Evolutionary conservation across 2,329 filamentous ascomycete genomes (phyloP).

Genomic region (Penicillium sp.): DNA sequence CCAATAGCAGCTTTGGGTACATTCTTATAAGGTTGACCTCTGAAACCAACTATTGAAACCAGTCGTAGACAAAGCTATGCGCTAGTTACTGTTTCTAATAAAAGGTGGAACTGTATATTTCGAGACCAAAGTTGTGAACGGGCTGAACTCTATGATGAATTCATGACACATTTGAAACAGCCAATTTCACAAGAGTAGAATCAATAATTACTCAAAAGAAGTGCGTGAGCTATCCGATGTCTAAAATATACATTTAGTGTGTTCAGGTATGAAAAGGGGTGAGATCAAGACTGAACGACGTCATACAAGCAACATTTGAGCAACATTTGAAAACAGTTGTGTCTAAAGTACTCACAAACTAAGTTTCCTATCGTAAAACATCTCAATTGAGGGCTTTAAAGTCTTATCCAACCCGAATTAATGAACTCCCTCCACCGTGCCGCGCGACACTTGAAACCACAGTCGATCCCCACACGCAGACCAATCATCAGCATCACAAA

Average conservation of each 20-base stretch:
- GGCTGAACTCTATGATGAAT: not conserved
- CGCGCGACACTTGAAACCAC: conserved; percentile 1
- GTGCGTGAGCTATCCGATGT: not conserved
- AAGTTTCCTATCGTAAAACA: not conserved
- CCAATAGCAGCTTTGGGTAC: not conserved
- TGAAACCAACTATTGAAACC: not conserved
- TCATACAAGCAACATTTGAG: not conserved
- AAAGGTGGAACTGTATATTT: not conserved
- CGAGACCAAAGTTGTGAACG: not conserved
- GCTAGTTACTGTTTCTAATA: not conserved
- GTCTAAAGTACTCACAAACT: not conserved
- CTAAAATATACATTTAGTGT: not conserved
- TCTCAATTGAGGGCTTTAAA: not conserved
- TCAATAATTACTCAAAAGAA: no score
- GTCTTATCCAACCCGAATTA: not conserved
- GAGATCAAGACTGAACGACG: not conserved
- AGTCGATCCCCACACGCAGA: not conserved
- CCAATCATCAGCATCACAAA: not conserved
- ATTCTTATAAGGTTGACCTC: not conserved
- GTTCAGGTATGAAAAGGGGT: not conserved
- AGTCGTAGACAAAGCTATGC: not conserved
- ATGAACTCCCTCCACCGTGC: conserved; percentile 7
- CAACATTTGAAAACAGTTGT: not conserved
- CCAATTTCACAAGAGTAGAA: not conserved
- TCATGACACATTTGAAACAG: not conserved